Conservation (phyloP, 2,329 filamentous ascomycete genomes). For the Lizonia empirigonia region DNA sequence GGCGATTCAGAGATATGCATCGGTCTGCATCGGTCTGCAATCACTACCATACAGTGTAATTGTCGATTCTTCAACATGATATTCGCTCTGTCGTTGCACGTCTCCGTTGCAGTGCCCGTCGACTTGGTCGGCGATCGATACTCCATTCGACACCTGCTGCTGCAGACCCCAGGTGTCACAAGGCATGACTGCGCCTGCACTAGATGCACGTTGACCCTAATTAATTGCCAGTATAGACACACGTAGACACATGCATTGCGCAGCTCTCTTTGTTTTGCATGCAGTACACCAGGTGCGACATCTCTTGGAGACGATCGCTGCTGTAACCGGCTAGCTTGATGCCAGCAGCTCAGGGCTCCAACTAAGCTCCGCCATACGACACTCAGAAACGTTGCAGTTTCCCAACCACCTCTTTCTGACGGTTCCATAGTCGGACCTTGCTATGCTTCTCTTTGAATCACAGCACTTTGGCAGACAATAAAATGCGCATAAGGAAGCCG, state of each 20-base stretch:
- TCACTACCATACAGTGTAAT: not conserved
- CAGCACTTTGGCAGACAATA: slow-evolving; percentile 9
- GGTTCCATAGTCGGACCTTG: not conserved
- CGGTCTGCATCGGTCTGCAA: too few relatives aligned
- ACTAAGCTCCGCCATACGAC: slow-evolving; percentile 11
- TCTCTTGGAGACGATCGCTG: slow-evolving; percentile 10
- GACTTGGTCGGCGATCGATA: not conserved
- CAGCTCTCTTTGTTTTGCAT: too few relatives aligned
- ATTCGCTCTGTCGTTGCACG: not conserved
- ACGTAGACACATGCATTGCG: too few relatives aligned
- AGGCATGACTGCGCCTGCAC: too few relatives aligned
- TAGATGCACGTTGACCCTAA: too few relatives aligned
- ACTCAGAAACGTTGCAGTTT: slow-evolving; percentile 7
- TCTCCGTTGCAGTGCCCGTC: not conserved
- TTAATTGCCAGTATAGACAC: too few relatives aligned
- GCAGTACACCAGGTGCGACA: too few relatives aligned
- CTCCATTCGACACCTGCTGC: slow-evolving; percentile 2
- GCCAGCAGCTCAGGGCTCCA: slow-evolving; percentile 9
- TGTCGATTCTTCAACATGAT: not conserved
- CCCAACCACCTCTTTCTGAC: slow-evolving; percentile 8
- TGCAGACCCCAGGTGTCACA: slow-evolving; percentile 10
- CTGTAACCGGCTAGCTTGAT: slow-evolving; percentile 9
- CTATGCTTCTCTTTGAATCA: slow-evolving; percentile 19
- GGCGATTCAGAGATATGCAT: not conserved
- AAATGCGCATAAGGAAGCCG: slow-evolving; percentile 83